phyloP scores from a whole-genome alignment of 257 asterid species.

The Fraxinus americana region DNA sequence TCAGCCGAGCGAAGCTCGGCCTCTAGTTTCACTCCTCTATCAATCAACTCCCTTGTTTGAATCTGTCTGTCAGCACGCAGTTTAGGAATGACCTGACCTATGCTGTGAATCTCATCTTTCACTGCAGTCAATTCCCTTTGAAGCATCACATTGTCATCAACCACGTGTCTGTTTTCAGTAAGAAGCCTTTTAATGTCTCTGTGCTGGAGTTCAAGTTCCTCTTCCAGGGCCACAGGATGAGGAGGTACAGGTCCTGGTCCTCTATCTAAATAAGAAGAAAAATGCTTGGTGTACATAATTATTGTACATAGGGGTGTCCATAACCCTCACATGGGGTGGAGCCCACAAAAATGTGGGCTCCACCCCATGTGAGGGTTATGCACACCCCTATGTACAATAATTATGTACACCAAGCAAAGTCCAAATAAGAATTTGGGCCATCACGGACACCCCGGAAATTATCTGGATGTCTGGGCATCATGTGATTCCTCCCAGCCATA shows the following conservation, averaged over 20 bases:
- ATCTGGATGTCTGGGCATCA: conserved; percentile 53
- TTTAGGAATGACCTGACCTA: conserved; percentile 68
- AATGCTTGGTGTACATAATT: no score
- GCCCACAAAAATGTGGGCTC: no score
- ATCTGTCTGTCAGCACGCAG: conserved; percentile 73
- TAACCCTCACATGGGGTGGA: no score
- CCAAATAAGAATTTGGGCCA: no score
- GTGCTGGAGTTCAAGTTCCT: conserved; percentile 79
- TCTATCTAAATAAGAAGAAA: conserved; percentile 38
- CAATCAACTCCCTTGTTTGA: conserved; percentile 73
- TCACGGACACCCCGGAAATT: conserved; percentile 49
- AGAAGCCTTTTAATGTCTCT: conserved; percentile 75
- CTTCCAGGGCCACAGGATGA: conserved; percentile 71
- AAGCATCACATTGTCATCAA: conserved; percentile 83
- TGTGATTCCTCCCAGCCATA: conserved; percentile 81
- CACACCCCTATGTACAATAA: no score
- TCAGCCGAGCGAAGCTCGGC: conserved; percentile 69
- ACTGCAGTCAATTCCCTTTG: conserved; percentile 75
- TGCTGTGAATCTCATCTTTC: conserved; percentile 77
- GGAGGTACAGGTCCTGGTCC: conserved; percentile 56
- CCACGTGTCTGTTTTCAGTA: conserved; percentile 65
- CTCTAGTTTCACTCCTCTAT: conserved; percentile 73
- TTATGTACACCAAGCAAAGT: no score
- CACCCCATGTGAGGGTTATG: no score
- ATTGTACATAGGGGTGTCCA: no score